Percentiles rank a stretch among this genome's conserved stretches.
phyloP scores from a whole-genome alignment of 768 basidiomycete species.

The Lactarius akahatsu region DNA sequence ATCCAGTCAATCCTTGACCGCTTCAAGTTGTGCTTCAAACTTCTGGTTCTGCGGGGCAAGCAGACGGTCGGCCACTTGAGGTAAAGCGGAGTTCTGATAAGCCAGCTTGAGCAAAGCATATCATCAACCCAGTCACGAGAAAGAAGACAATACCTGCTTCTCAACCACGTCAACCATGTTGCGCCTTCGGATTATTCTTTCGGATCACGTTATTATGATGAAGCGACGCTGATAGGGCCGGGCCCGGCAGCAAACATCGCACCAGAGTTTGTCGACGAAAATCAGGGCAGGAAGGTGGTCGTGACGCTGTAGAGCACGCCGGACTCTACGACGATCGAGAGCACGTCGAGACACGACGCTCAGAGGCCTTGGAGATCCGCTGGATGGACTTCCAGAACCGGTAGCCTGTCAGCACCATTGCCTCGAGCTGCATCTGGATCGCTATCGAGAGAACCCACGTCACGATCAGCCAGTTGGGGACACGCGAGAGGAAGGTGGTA shows the following conservation, averaged over 20 bases:
- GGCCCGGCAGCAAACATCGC: constrained; percentile 8
- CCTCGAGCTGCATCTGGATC: constrained; percentile 20
- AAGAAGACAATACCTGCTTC: too few species aligned
- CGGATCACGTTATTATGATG: too few species aligned
- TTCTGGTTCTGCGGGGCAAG: too few species aligned
- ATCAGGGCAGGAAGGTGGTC: constrained; percentile 11
- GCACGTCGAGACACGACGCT: not conserved
- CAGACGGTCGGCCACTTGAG: too few species aligned
- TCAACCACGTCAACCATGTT: too few species aligned
- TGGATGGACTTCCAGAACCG: constrained; percentile 9
- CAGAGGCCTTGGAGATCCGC: not conserved
- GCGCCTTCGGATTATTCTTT: too few species aligned
- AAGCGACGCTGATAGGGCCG: constrained; percentile 21
- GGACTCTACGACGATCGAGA: constrained; percentile 25
- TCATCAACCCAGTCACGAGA: too few species aligned
- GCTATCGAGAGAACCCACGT: constrained; percentile 18
- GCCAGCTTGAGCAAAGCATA: too few species aligned
- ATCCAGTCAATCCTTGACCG: too few species aligned
- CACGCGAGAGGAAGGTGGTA: not conserved
- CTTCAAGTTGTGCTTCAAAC: too few species aligned
- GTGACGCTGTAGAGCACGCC: constrained; percentile 21
- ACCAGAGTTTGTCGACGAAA: constrained; percentile 4
- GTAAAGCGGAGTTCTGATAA: too few species aligned
- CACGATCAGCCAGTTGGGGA: constrained; percentile 13
- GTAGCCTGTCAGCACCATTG: constrained; percentile 19